A percentile compares a stretch with the other conserved stretches of the same genome.
Evolutionary conservation across 148 eudicot genomes (phyloP).

Genomic region (Diospyros lotus): DNA sequence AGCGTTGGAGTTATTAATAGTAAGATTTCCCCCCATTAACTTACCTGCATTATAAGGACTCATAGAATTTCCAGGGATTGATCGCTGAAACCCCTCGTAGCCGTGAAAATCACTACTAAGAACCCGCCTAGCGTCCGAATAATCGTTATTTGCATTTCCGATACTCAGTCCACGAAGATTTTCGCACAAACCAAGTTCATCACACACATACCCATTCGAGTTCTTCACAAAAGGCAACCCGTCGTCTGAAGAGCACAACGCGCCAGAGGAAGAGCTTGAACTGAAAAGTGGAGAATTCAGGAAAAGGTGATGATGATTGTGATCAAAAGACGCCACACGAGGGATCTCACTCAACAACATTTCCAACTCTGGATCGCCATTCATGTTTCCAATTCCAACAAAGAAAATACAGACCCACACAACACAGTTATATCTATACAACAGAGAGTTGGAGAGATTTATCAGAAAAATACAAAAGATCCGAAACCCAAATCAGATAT

Average conservation of each 20-base stretch:
- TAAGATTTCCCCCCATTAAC: constrained; percentile 22
- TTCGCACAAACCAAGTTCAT: constrained; percentile 19
- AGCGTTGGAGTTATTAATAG: constrained; percentile 23
- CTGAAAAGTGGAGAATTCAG: no score
- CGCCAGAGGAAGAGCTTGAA: no score
- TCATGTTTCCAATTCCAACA: constrained; percentile 19
- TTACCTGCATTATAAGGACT: constrained; percentile 22
- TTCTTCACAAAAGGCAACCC: no score
- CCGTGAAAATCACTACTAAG: constrained; percentile 16
- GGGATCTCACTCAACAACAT: constrained; percentile 32
- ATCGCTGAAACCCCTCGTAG: constrained; percentile 23
- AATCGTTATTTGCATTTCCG: constrained; percentile 24
- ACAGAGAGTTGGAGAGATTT: no score
- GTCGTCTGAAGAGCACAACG: no score
- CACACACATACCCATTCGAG: no score
- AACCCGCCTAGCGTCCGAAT: constrained; percentile 23
- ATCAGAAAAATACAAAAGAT: no score
- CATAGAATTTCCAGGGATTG: constrained; percentile 14
- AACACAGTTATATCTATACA: no score
- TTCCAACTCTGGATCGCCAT: constrained; percentile 27
- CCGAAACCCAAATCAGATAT: no score
- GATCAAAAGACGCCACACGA: constrained; percentile 16
- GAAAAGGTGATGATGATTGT: background rate
- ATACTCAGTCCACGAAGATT: constrained; percentile 31
- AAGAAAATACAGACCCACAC: background rate